Percentiles rank a stretch among this genome's conserved stretches.
These are phyloP conservation scores for Hypoxylon lienhwacheense DNA, from an alignment of 495 filamentous ascomycete genomes.

Conservation along the genomic window DNA sequence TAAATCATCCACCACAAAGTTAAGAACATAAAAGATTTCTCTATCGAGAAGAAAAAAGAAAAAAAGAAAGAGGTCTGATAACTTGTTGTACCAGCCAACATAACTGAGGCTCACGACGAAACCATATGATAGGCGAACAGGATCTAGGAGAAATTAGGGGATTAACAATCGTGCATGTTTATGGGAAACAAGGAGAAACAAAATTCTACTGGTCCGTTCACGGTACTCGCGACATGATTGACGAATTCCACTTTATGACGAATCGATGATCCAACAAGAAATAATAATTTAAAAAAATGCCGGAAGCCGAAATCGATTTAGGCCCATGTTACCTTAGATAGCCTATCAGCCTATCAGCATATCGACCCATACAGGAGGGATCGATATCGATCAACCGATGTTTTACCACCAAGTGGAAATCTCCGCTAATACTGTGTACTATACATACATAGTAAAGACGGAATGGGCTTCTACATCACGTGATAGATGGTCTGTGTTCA, in stretches of 20 bases:
- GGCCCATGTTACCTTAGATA: too few species aligned
- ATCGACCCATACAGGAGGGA: not conserved
- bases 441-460: constrained; percentile 14
- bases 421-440: too few species aligned
- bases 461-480: constrained; percentile 17
- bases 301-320: too few species aligned
- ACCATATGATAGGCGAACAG: not conserved
- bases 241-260: not conserved
- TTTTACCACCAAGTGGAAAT: constrained; percentile 23
- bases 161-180: too few species aligned
- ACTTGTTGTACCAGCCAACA: not conserved
- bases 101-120: not conserved
- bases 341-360: too few species aligned
- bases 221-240: constrained; percentile 17
- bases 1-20: too few species aligned
- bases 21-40: too few species aligned
- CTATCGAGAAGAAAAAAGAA: not conserved
- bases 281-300: too few species aligned
- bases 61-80: not conserved
- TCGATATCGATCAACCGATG: constrained; percentile 29
- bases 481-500: too few species aligned
- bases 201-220: constrained; percentile 2
- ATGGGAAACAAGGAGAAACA: too few species aligned
- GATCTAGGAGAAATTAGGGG: too few species aligned
- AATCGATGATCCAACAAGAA: too few species aligned